These are phyloP conservation scores for Bjerkandera adusta DNA, from an alignment of 1,284 basidiomycete genomes.

Conservation along the genomic window DNA sequence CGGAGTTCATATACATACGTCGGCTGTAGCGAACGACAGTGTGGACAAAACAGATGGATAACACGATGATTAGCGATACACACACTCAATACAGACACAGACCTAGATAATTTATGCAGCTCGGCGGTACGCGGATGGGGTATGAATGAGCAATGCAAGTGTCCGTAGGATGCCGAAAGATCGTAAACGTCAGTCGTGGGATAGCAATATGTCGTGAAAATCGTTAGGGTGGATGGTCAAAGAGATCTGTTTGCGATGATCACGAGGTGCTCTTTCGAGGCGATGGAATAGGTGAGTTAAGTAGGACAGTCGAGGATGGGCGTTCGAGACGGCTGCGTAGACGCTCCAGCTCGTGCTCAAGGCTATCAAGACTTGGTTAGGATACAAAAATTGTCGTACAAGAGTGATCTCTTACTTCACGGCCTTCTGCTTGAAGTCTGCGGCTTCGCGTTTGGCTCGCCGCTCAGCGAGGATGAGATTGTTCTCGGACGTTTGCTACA, in stretches of 20 bases:
- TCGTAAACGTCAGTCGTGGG: no score
- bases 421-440: conserved; percentile 68
- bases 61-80: no score
- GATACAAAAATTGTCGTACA: not conserved
- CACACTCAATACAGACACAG: no score
- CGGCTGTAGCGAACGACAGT: no score
- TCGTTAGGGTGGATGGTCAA: not conserved
- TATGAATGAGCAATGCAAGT: no score
- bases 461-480: conserved; percentile 69
- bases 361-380: conserved; percentile 33
- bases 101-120: no score
- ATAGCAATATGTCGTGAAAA: conserved; percentile 2
- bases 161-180: no score
- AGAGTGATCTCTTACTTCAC: conserved; percentile 48
- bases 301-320: conserved; percentile 28
- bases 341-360: conserved; percentile 70
- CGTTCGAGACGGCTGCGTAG: conserved; percentile 56
- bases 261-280: conserved; percentile 27
- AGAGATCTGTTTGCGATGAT: conserved; percentile 2
- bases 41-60: no score
- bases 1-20: no score
- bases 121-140: no score
- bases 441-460: conserved; percentile 72
- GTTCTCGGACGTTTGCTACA: conserved; percentile 71
- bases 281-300: conserved; percentile 32